Evolutionary conservation across 768 basidiomycete species (phyloP).

Genomic region (Mycena maculata): DNA sequence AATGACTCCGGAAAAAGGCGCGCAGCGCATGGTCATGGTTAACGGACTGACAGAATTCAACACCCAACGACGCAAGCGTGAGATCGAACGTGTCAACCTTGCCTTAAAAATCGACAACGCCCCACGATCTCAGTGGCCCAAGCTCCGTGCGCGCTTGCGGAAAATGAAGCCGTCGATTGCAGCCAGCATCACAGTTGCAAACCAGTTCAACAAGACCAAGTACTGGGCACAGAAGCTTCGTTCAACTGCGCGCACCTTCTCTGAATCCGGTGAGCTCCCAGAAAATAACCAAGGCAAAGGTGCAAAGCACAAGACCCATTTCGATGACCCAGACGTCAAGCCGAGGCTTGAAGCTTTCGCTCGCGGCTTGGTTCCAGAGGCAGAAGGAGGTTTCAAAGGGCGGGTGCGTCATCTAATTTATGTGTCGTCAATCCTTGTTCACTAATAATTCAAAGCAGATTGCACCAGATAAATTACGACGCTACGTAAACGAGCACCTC

Average conservation of each 20-base stretch:
- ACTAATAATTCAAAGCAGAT: not conserved
- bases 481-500: conserved; percentile 26
- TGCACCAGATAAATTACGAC: conserved; percentile 23
- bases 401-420: conserved; percentile 4
- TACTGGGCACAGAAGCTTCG: conserved; percentile 27
- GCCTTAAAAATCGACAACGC: not conserved
- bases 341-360: conserved; percentile 7
- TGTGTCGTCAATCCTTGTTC: not conserved
- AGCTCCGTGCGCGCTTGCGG: conserved; percentile 8
- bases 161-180: conserved; percentile 20
- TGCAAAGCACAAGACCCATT: conserved; percentile 17
- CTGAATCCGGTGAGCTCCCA: conserved; percentile 18
- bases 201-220: conserved; percentile 15
- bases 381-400: conserved; percentile 17
- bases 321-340: conserved; percentile 28
- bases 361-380: conserved; percentile 15
- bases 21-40: conserved; percentile 13
- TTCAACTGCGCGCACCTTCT: conserved; percentile 12
- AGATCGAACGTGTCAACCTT: conserved; percentile 11
- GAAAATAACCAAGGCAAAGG: conserved; percentile 31
- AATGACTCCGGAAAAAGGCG: conserved; percentile 19
- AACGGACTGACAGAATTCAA: conserved; percentile 19
- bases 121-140: conserved; percentile 10
- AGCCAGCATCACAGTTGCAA: conserved; percentile 18
- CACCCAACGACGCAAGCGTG: conserved; percentile 4